Base-by-base conservation (phyloP, 108 stramenopile genomes). In the Phaeodactylum tricornutum region DNA sequence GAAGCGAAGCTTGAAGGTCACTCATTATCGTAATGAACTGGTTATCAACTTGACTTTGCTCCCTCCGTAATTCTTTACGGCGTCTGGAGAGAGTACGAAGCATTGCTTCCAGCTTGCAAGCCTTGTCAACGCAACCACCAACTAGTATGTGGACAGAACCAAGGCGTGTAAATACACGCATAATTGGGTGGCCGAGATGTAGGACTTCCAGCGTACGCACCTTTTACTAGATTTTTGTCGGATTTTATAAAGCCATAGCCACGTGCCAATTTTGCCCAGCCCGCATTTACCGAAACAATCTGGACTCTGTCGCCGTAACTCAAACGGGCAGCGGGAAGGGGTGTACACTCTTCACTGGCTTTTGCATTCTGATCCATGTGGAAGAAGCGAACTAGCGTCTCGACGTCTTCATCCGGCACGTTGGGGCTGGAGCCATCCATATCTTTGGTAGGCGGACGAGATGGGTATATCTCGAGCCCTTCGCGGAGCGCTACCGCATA, bases 201-300 rank as follows among this genome's bases (percentile, higher is more conserved):
- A 5, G 2, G 3, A 7, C 20, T 23, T 49, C 31, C n/a, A n/a
- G 45, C 25, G 39, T 46, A 26, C 75, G 22, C 34, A 78, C 77
- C 81, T 73, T 83, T 83, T 20, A 83, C 74, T 63, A 71, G 66
- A 36, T 61, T 55, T 51, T 66, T 62, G 34, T 71, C 83, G 39
- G 69, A 66, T 28, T 66, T 61, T 9, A 85, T 74, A 47, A 73
- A 85, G 20, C 83, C 83, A 57, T 81, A 81, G 5, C 83, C 83
- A 50, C 83, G 54, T 3, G 83, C 79, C 38, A 85, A 53, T 38
- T 85, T 85, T 4, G 79, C 83, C 83, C 83, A 85, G 38, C 79
- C 79, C 20, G 54, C 55, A 41, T 78, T 74, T 40, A 74, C 69
- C 16, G 74, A 63, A 27, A 85, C 83, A 43, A 85, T 71, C 52